These are phyloP conservation scores for Ceratocystis variospora DNA, from an alignment of 2,329 filamentous ascomycete genomes.

Conservation along the genomic window DNA sequence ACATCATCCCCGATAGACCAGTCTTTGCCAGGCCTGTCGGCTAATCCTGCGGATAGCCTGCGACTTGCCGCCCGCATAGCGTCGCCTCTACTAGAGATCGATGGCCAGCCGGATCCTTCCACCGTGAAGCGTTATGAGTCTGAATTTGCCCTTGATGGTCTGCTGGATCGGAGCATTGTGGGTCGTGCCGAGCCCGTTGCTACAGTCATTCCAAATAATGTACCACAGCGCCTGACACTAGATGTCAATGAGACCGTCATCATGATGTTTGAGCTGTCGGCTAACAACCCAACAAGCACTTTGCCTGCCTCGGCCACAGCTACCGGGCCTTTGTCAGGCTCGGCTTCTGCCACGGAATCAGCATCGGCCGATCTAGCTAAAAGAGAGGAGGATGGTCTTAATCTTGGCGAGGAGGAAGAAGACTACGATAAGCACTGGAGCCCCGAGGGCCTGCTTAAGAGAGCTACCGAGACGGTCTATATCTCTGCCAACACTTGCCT, in stretches of 20 bases:
- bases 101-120: background rate
- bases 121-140: constrained; percentile 29
- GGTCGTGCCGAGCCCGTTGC: constrained; percentile 44
- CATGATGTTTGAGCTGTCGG: constrained; percentile 26
- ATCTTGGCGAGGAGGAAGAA: constrained; percentile 18
- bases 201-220: constrained; percentile 48
- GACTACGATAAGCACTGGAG: constrained; percentile 19
- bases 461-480: constrained; percentile 39
- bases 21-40: background rate
- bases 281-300: constrained; percentile 1
- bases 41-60: background rate
- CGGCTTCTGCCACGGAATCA: background rate
- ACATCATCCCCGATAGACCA: background rate
- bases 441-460: constrained; percentile 10
- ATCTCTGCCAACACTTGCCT: constrained; percentile 77
- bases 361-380: background rate
- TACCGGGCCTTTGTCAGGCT: background rate
- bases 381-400: constrained; percentile 10
- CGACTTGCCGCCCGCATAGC: constrained; percentile 1
- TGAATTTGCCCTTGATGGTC: constrained; percentile 44
- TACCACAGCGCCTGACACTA: constrained; percentile 44
- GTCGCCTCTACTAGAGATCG: background rate
- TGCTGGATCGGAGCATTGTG: constrained; percentile 47
- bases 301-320: constrained; percentile 1
- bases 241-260: constrained; percentile 45